Evolutionary conservation across 208 protist genomes (phyloP).

Genomic region (Novymonas esmeraldas): DNA sequence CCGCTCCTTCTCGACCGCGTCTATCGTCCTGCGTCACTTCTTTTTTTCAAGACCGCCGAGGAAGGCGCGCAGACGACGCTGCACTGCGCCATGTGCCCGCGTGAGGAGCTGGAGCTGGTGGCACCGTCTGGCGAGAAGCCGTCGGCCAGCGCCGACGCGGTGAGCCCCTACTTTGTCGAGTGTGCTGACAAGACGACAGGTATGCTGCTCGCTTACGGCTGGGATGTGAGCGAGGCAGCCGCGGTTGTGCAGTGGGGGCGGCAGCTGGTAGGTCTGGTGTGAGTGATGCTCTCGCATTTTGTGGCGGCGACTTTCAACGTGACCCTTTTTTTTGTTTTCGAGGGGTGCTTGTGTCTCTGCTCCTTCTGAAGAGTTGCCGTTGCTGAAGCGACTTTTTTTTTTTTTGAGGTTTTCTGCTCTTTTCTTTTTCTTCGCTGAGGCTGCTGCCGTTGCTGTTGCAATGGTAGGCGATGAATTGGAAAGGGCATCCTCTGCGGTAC

Average conservation of each 20-base stretch:
- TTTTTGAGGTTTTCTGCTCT: too few relatives aligned
- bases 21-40: constrained; percentile 10
- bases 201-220: constrained; percentile 76
- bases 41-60: constrained; percentile 34
- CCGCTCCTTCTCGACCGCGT: constrained; percentile 21
- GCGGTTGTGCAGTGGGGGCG: constrained; percentile 72
- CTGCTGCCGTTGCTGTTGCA: too few relatives aligned
- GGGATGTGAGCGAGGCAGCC: constrained; percentile 79
- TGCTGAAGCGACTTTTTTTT: too few relatives aligned
- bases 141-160: constrained; percentile 18
- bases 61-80: constrained; percentile 89
- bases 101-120: constrained; percentile 73
- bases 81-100: constrained; percentile 85
- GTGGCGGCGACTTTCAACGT: too few relatives aligned
- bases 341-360: too few relatives aligned
- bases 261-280: constrained; percentile 46
- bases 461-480: too few relatives aligned
- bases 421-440: too few relatives aligned
- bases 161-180: constrained; percentile 88
- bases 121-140: constrained; percentile 20
- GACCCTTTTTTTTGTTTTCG: too few relatives aligned
- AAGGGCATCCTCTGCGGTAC: too few relatives aligned
- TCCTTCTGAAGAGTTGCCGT: too few relatives aligned
- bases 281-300: too few relatives aligned
- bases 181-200: constrained; percentile 69